Evolutionary conservation across 2,329 filamentous ascomycete species (phyloP), one percentile per base, ranked within the genome.

Genomic region (Rosellinia necatrix): DNA sequence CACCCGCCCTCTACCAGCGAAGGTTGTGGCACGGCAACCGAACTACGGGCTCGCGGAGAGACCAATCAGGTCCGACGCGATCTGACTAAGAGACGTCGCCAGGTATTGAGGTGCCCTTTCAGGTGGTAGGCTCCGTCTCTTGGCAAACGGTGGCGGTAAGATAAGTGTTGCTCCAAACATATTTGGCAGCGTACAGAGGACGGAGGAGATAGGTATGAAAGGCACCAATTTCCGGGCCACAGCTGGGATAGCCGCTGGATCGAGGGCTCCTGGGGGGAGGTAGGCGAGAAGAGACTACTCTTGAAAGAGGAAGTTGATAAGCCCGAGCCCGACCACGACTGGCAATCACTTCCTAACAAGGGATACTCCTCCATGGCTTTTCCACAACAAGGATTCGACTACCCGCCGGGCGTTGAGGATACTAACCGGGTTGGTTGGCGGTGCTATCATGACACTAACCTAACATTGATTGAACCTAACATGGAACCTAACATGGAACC

Each of bases 291-390:
- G 30, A 5, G 49, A 35, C 53, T 57, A 53, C 25, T 40, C 2
- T 41, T 60, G 38, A 58, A 60, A 58, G 27, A 48, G 58, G 58
- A 60, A 60, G 58, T 58, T 60, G 58, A 46, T 41, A 60, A 60
- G 58, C 54, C 41, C 21, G 48, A 51, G 35, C 49, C 49, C 17
- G 46, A 35, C 40, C 30, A 24, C 24, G 41, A 38, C 41, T 53
- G 56, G 53, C 46, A 60, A 60, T 60, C 58, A 49, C 56, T 59
- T 59, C 56, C 56, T 44, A 46, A 53, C 30, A 7, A 22, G 43
- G 56, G 42, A 53, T 22, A 12, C 40, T 21, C 43, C 43, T 52
- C 42, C 48, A 48, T 34, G 46, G 40, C 8, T 9, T 48, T 48
- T 40, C 24, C n/a, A 49, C 27, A 32, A 37, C 10, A 38, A 25